Evolutionary conservation across 2,329 filamentous ascomycete species (phyloP), one percentile per base, ranked within the genome.

Genomic region (Penicillium sp.): DNA sequence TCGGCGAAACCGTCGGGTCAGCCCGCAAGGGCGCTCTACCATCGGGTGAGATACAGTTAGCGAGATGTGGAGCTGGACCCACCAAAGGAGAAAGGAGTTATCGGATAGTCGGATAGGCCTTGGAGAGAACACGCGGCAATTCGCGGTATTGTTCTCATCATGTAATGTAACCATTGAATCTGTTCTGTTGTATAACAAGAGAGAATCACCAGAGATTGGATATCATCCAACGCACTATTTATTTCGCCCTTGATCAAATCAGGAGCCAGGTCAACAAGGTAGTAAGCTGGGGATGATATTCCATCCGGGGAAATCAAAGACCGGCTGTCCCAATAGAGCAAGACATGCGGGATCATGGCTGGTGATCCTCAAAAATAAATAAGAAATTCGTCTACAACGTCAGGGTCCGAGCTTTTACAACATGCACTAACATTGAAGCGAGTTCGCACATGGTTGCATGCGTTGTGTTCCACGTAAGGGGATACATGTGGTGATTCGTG

Each of bases 51-150:
- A 60, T 64, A 62, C 64, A 59, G 51, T 61, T 62, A 57, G 61
- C 58, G 60, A 65, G 57, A 47, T 56, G 61, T 64, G 62, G 62
- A 56, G 47, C 41, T 38, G 18, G 61, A 54, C 29, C 58, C 60
- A 61, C 61, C 42, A 1, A 1, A 23, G 43, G 23, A 55, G 56
- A 60, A 53, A 57, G 55, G 49, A 52, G 50, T 44, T 34, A 38
- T 57, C 62, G 62, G 62, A 60, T 60, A 52, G 55, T 61, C 62
- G 61, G 62, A 55, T 61, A 50, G 16, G 16, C 11, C 32, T 13
- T 42, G 54, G 41, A 46, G 27, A n/a, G 46, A 29, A 13, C 35
- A 44, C 23, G 16, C 49, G 49, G 32, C 34, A 47, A 29, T 51
- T 35, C 39, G 44, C 44, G 13, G 29, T 10, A 23, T 48, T 34